Evolutionary conservation across 2,329 filamentous ascomycete species (phyloP).

Genomic region (Cladosporium cucumerinum): DNA sequence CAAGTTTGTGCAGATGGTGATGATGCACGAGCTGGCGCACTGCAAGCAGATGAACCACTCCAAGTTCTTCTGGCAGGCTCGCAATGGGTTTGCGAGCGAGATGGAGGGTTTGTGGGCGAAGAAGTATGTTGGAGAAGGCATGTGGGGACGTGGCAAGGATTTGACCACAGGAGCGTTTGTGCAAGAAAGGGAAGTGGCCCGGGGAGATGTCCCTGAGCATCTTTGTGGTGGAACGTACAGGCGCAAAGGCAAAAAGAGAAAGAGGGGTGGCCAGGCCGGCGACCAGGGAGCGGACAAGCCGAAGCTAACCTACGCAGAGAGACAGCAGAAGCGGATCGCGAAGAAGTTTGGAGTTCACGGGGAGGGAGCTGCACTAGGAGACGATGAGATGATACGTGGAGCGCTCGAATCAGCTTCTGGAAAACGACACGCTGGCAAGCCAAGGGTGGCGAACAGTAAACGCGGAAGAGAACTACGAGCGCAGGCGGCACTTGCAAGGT

Average conservation of each 20-base stretch:
- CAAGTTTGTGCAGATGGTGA: constrained; percentile 84
- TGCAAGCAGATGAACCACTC: constrained; percentile 92
- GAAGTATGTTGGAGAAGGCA: constrained; percentile 73
- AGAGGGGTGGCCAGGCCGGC: constrained; percentile 52
- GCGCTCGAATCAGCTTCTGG: constrained; percentile 61
- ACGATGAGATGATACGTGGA: constrained; percentile 62
- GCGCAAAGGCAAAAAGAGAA: constrained; percentile 51
- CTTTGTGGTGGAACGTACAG: constrained; percentile 79
- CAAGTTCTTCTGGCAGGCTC: constrained; percentile 73
- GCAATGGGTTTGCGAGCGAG: constrained; percentile 68
- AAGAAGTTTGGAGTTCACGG: constrained; percentile 84
- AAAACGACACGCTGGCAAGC: constrained; percentile 60
- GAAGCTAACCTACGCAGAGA: constrained; percentile 64
- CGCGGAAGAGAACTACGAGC: constrained; percentile 72
- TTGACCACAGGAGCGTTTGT: constrained; percentile 61
- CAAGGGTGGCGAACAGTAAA: constrained; percentile 70
- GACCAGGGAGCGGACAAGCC: constrained; percentile 40
- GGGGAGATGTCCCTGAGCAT: constrained; percentile 50
- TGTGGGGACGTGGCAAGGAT: constrained; percentile 72
- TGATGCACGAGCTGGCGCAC: constrained; percentile 89
- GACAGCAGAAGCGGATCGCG: constrained; percentile 66
- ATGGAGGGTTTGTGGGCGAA: constrained; percentile 68
- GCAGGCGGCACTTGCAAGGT: constrained; percentile 71
- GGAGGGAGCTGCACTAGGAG: constrained; percentile 66
- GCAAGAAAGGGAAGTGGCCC: constrained; percentile 57